Percentiles rank a stretch among this genome's conserved stretches.
phyloP scores from a whole-genome alignment of 139 green algal species.

The Chlamydomonas eustigma region DNA sequence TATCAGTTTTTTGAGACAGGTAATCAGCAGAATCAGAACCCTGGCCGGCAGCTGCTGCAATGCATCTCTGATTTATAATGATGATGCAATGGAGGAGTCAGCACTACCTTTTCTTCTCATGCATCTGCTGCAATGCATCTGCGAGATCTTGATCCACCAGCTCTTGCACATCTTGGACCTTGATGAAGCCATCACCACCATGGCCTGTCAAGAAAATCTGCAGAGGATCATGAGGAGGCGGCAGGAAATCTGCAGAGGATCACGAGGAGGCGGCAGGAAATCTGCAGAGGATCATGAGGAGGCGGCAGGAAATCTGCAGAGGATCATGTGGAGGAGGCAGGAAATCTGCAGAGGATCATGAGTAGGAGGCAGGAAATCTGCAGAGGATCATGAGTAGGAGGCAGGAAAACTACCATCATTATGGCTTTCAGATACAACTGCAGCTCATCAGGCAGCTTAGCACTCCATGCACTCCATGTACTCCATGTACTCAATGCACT shows the following conservation, averaged over 20 bases:
- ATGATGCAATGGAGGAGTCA: no score
- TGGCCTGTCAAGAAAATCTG: slow-evolving; percentile 81
- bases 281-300: neutral
- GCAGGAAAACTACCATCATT: no score
- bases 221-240: neutral
- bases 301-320: neutral
- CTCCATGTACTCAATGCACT: no score
- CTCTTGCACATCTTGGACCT: slow-evolving; percentile 80
- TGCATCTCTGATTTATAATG: no score
- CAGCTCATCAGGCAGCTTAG: no score
- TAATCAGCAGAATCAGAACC: no score
- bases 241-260: neutral
- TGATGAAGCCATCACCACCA: slow-evolving; percentile 92
- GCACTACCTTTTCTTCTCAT: neutral
- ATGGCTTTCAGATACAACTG: no score
- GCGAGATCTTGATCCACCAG: slow-evolving; percentile 46
- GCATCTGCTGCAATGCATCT: slow-evolving; percentile 34
- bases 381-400: no score
- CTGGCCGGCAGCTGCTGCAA: no score
- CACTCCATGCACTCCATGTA: no score
- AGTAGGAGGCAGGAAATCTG: no score
- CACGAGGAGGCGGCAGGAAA: neutral
- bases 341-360: neutral
- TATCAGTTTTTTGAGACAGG: no score
- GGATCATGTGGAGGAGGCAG: neutral